Evolutionary conservation across 2,329 filamentous ascomycete genomes (phyloP), one percentile per base, ranked within the genome.

Genomic region (Pseudogymnoascus sp.): DNA sequence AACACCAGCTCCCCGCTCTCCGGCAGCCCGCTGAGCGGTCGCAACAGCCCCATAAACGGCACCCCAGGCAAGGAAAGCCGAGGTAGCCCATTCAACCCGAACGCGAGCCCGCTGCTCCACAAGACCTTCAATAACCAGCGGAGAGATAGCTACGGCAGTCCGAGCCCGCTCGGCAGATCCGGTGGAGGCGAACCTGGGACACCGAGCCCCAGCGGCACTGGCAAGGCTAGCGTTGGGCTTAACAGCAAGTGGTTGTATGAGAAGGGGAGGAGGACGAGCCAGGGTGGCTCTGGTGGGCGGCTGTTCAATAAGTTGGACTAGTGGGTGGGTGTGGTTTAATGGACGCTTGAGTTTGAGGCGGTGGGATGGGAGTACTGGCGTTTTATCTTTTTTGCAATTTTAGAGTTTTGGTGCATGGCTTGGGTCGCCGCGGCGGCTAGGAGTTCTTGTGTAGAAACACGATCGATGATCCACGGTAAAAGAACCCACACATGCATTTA

Each of bases 241-340:
- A 96, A 92, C 73, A 96, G 85, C 75, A 95, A 94, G 75, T 97
- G 92, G 92, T 74, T 96, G 62, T 97, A 96, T 70, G 90, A 96
- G 73, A 89, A 85, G 74, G 87, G 88, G 67, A 76, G 84, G 71
- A 71, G 84, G 55, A 69, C 68, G 39, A 70, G 66, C 58, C 68
- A 67, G 12, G 68, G 70, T 10, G 70, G 62, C 34, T 35, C 66
- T 45, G 45, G 45, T 5, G 45, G 45, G 5, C 62, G 64, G 26
- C 58, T 69, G 41, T 71, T 68, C 59, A 57, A 52, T 52, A 52
- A 52, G 45, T 52, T 52, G 45, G 45, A 52, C 8, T 52, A 52
- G 45, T 18, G 26, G 41, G 4, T 52, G 26, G 1, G 45, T 18
- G 41, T 18, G 26, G 45, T 18, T 52, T 30, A 30, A 52, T 52